Evolutionary conservation across 768 basidiomycete genomes (phyloP), one percentile per base, ranked within the genome.

Genomic region (Podaxis sp.): DNA sequence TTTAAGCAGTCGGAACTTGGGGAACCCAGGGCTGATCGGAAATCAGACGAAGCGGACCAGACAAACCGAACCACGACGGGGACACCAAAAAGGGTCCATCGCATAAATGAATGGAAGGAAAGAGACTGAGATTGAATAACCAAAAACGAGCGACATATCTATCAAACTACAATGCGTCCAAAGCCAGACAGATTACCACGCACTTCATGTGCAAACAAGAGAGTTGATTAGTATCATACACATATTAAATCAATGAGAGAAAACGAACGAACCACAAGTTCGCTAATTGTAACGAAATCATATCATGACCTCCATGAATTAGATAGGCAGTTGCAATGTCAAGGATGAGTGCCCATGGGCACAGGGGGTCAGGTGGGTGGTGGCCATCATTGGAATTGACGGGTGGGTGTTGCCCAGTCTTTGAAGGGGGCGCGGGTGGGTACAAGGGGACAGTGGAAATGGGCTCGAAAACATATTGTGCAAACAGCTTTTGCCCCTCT

Each of bases 381-480:
- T 58, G 53, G 22, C 63, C 58, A 20, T 66, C 65, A 33, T 65
- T 65, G 40, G 62, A 58, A 5, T 44, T 36, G 20, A 40, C 46
- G 20, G 67, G 65, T 17, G 58, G 58, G 15, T 52, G 60, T 30
- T 59, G 63, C 15, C 62, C 64, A 15, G 57, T 60, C 15, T 62
- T 63, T 33, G 65, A 62, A 22, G 66, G 50, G 20, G 62, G 66
- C 15, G 51, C 63, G 54, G 88, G 83, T 24, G 87, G 78, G 66
- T 83, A 86, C 17, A 91, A 77, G 10, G 88, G 87, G 17, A 91
- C 82, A 0, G 90, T 91, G 7, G 90, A 89, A 15, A 91, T 85
- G 22, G 94, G 83, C 74, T 92, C 89, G 66, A 90, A 89, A 24
- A 91, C 88, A 64, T 87, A 86, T 66, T 91, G 90, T 4, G 84